These are phyloP conservation scores for Epichloe sp. DNA, from an alignment of 2,329 filamentous ascomycete species.

Conservation along the genomic window DNA sequence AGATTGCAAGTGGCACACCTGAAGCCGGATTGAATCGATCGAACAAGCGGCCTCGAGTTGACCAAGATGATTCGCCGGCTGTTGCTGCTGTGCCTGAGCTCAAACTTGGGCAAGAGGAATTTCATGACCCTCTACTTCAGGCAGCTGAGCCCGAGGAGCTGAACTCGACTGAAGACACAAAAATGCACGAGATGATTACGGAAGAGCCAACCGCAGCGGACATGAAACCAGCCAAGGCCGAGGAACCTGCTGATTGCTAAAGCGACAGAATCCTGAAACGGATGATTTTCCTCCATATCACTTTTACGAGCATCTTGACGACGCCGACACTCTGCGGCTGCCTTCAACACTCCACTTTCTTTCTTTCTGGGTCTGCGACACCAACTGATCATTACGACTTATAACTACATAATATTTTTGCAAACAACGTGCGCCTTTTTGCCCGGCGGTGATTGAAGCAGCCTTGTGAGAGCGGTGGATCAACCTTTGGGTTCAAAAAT, in stretches of 20 bases:
- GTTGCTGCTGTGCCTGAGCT: background rate
- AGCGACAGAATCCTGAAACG: background rate
- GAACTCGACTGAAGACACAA: background rate
- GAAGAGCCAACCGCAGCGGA: background rate
- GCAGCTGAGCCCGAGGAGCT: background rate
- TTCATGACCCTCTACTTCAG: slow-evolving; percentile 1
- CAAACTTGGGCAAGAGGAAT: background rate
- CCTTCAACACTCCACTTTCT: background rate
- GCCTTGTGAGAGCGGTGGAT: background rate
- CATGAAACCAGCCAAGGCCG: background rate
- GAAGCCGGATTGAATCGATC: slow-evolving; percentile 7
- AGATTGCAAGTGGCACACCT: slow-evolving; percentile 14
- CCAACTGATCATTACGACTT: background rate
- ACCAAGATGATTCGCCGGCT: background rate
- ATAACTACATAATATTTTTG: background rate
- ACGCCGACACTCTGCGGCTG: background rate
- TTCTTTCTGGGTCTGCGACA: background rate
- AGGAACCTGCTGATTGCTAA: background rate
- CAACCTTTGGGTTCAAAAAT: background rate
- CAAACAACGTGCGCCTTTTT: background rate
- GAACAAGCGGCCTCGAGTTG: slow-evolving; percentile 8
- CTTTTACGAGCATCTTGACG: background rate
- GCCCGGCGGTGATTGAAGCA: background rate
- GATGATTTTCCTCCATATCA: background rate
- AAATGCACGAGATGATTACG: background rate